Conservation (phyloP, 805 yeast genomes). For the Komagataella ulmi region DNA sequence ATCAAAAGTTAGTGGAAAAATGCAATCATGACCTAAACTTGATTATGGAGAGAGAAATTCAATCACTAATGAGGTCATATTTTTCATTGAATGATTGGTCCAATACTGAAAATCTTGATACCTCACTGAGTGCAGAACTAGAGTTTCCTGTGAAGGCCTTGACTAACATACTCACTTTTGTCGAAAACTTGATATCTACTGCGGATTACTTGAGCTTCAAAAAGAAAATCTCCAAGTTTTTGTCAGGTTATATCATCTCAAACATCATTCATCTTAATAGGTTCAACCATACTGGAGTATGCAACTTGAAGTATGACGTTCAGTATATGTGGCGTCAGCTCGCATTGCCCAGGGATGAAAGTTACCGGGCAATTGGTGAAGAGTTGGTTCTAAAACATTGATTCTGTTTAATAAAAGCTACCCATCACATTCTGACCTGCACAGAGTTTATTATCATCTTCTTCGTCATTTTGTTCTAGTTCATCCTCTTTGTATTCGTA, state of each 20-base stretch:
- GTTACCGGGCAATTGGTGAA: constrained; percentile 3
- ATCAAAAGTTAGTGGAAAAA: constrained; percentile 16
- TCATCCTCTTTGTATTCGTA: background rate
- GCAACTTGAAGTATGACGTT: constrained; percentile 19
- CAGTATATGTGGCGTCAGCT: constrained; percentile 15
- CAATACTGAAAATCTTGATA: constrained; percentile 1
- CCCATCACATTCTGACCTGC: constrained; percentile 1
- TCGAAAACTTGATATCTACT: constrained; percentile 16
- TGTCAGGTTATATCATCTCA: constrained; percentile 23
- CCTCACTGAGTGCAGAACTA: constrained; percentile 10
- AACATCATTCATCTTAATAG: constrained; percentile 22
- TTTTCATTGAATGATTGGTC: constrained; percentile 19
- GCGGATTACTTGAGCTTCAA: constrained; percentile 16
- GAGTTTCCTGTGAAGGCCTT: constrained; percentile 13
- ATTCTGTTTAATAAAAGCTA: constrained; percentile 1
- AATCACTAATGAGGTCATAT: constrained; percentile 21
- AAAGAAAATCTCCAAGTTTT: constrained; percentile 11
- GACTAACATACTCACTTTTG: constrained; percentile 13
- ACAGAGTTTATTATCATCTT: background rate
- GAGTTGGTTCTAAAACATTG: background rate
- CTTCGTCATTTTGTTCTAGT: background rate
- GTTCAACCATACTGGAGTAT: constrained; percentile 21
- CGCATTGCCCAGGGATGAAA: constrained; percentile 9
- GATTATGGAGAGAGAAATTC: constrained; percentile 22
- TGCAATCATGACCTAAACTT: constrained; percentile 15